Conservation (phyloP, 345 rosid genomes). For the Rhodamnia argentea region DNA sequence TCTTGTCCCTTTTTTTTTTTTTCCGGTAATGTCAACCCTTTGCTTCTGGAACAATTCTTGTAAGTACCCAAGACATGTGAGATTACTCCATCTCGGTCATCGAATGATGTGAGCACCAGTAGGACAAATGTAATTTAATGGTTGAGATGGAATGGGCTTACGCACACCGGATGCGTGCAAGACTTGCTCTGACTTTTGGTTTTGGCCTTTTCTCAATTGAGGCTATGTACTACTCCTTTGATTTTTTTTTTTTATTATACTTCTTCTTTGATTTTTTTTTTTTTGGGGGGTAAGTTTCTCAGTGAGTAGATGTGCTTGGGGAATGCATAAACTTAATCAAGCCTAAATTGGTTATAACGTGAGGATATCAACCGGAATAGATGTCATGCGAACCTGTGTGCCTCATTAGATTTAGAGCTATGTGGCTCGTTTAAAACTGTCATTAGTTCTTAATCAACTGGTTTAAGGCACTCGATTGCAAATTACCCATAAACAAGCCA, state of each 20-base stretch:
- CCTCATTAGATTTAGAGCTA: neutral
- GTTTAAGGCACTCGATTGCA: neutral
- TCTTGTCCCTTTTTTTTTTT: neutral
- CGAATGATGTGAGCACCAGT: neutral
- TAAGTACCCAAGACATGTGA: neutral
- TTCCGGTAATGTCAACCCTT: neutral
- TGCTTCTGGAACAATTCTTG: neutral
- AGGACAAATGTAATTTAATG: neutral
- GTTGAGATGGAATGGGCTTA: neutral
- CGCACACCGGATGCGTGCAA: neutral
- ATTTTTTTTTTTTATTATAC: neutral
- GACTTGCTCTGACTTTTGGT: neutral
- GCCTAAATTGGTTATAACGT: neutral
- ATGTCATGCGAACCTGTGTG: neutral
- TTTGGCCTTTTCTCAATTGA: neutral
- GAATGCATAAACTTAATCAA: neutral
- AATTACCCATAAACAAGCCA: neutral
- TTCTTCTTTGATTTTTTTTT: no score
- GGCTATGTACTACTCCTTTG: neutral
- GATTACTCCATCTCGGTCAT: neutral
- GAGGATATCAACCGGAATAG: neutral
- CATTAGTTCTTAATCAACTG: neutral
- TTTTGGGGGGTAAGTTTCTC: neutral
- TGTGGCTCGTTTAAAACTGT: neutral
- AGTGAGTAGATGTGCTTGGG: neutral